Conservation (phyloP, 2,329 filamentous ascomycete species). For the Berkeleyomyces rouxiae region DNA sequence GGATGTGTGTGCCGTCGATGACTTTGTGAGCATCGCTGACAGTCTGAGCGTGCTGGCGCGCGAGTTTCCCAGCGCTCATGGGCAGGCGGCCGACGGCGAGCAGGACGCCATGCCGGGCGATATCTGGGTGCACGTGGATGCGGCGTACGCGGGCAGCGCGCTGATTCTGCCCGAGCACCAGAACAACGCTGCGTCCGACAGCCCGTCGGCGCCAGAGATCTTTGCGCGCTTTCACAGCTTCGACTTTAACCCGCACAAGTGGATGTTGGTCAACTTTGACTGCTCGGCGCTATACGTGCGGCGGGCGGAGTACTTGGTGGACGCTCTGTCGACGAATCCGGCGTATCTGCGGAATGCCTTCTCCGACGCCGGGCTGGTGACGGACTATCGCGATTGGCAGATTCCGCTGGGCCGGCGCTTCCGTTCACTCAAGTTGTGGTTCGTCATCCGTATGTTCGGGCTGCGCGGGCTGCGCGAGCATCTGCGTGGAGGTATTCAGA, state of each 20-base stretch:
- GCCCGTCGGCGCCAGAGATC: conserved; percentile 25
- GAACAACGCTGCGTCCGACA: conserved; percentile 37
- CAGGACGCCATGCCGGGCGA: conserved; percentile 24
- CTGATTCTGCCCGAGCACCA: conserved; percentile 71
- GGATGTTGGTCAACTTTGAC: conserved; percentile 90
- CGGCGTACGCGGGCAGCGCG: conserved; percentile 77
- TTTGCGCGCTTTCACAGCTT: conserved; percentile 66
- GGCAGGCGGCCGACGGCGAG: conserved; percentile 14
- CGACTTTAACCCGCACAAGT: conserved; percentile 95
- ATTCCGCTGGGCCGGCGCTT: conserved; percentile 84
- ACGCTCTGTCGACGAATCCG: conserved; percentile 62
- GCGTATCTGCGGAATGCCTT: conserved; percentile 68
- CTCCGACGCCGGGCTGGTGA: conserved; percentile 69
- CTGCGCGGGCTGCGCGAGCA: conserved; percentile 58
- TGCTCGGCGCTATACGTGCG: conserved; percentile 65
- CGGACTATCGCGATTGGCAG: conserved; percentile 94
- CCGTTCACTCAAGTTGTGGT: conserved; percentile 85
- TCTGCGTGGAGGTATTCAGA: conserved; percentile 48
- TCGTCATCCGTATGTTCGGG: conserved; percentile 73
- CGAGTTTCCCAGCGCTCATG: neutral
- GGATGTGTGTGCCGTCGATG: conserved; percentile 73
- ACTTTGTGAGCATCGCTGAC: conserved; percentile 51
- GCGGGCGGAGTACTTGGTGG: conserved; percentile 57
- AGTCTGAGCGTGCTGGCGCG: conserved; percentile 20
- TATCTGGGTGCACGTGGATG: conserved; percentile 88